Evolutionary conservation across 2,329 filamentous ascomycete genomes (phyloP), one percentile per base, ranked within the genome.

Genomic region (Apiospora aurea): DNA sequence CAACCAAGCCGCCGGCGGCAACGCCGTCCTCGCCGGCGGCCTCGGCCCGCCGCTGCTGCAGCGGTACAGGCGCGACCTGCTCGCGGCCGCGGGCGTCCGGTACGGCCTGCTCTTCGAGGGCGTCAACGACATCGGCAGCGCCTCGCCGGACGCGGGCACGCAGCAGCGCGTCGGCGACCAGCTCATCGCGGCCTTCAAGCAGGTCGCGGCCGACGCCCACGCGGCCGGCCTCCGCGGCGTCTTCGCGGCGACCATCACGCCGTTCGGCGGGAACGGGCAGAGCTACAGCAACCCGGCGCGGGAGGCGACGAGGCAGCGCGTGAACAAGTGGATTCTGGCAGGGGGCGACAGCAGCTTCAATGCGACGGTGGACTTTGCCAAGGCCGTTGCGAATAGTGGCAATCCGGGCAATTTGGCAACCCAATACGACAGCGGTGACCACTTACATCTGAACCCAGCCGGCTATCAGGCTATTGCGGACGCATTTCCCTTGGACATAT

Each of bases 1-100:
- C 74, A 93, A 93, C 81, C 88, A 92, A 80, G 91, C 90, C 1
- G 91, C 91, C 0, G 91, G 91, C 64, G 91, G 91, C n/a, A 93
- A 93, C 79, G 83, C 89, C 0, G 85, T 93, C 2, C 85, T 93
- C 0, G 81, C 82, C 13, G 90, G 91, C 69, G 88, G 91, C 0
- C 83, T 92, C 0, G 91, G 91, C 0, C 91, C 91, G 2, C 89
- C 88, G 49, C 86, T 89, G 0, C 81, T 92, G 44, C 83, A 85
- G 53, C 87, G 91, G 5, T 86, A 92, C 73, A 87, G 91, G 77
- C 86, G 91, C n/a, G 91, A 93, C 77, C 87, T 91, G 1, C 83
- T 93, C 1, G 79, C 86, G 0, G 87, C 89, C 44, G 83, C 87
- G 0, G 88, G 88, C 4, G 86, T 90, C 2, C 84, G 84, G 75